Conservation (phyloP, 306 rosid genomes). For the Rubus idaeus region DNA sequence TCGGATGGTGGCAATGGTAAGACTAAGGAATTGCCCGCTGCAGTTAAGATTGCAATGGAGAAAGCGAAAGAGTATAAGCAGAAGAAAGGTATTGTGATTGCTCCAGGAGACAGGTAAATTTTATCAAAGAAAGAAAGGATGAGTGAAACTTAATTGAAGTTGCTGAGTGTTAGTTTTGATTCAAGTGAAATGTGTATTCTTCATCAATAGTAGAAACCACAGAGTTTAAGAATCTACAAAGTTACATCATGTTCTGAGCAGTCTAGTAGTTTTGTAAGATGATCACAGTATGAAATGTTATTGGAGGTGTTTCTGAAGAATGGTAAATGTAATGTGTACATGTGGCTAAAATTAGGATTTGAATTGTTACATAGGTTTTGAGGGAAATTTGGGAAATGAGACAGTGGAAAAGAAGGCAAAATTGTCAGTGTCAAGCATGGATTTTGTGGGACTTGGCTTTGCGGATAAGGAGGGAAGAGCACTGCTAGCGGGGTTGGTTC, state of each 20-base stretch:
- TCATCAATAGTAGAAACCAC: too few relatives aligned
- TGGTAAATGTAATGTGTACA: neutral
- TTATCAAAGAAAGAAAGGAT: too few relatives aligned
- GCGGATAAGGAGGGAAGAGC: conserved; percentile 55
- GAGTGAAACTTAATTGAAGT: neutral
- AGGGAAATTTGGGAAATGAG: conserved; percentile 2
- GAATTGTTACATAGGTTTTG: conserved; percentile 43
- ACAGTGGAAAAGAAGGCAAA: conserved; percentile 47
- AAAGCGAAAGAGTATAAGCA: conserved; percentile 52
- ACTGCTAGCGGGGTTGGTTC: conserved; percentile 80
- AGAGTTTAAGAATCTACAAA: too few relatives aligned
- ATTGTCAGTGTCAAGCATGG: conserved; percentile 66
- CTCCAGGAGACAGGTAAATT: conserved; percentile 35
- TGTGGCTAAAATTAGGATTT: conserved; percentile 34
- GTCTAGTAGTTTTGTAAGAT: too few relatives aligned
- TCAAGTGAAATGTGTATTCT: too few relatives aligned
- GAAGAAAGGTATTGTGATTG: conserved; percentile 25
- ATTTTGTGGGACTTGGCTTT: too few relatives aligned
- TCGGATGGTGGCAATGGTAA: neutral
- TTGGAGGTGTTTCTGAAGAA: neutral
- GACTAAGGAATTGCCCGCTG: conserved; percentile 39
- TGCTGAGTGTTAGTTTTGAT: too few relatives aligned
- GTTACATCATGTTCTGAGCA: too few relatives aligned
- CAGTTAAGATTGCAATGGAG: conserved; percentile 59
- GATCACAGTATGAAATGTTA: neutral